phyloP scores from a whole-genome alignment of 2,329 filamentous ascomycete genomes.

The Neopestalotiopsis sp. region DNA sequence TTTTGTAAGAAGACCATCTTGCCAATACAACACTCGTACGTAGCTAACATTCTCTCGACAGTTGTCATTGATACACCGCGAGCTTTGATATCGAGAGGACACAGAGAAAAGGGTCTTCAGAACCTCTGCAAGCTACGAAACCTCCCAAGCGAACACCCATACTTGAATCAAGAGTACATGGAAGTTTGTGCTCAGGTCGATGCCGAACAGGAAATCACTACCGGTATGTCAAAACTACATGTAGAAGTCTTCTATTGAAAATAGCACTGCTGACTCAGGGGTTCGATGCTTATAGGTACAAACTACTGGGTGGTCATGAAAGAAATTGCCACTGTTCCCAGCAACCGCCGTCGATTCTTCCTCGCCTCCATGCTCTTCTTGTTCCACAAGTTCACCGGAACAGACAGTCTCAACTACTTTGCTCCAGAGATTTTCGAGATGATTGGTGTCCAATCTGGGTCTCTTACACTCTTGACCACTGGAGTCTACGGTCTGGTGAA shows the following conservation, averaged over 20 bases:
- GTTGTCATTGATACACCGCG: conserved; percentile 40
- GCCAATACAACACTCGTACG: neutral
- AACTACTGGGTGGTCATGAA: conserved; percentile 41
- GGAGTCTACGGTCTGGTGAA: conserved; percentile 42
- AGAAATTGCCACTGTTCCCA: conserved; percentile 34
- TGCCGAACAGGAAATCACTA: conserved; percentile 29
- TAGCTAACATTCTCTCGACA: neutral
- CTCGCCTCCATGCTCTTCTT: conserved; percentile 41
- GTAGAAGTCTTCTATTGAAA: neutral
- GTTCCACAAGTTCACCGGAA: conserved; percentile 48
- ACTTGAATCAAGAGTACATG: conserved; percentile 42
- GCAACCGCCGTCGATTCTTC: conserved; percentile 39
- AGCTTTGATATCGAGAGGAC: conserved; percentile 40
- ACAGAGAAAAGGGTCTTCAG: conserved; percentile 38
- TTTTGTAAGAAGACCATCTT: conserved; percentile 29
- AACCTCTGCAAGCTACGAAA: conserved; percentile 44
- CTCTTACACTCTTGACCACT: conserved; percentile 40
- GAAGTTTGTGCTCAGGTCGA: conserved; percentile 42
- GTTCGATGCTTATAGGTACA: conserved; percentile 26
- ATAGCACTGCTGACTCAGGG: conserved; percentile 25
- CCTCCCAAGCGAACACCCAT: conserved; percentile 42
- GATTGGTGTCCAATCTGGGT: conserved; percentile 40
- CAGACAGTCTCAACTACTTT: conserved; percentile 45
- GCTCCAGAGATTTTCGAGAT: conserved; percentile 44
- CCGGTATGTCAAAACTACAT: neutral